phyloP scores from a whole-genome alignment of 1,284 basidiomycete genomes.

The Microbotryum scabiosae region DNA sequence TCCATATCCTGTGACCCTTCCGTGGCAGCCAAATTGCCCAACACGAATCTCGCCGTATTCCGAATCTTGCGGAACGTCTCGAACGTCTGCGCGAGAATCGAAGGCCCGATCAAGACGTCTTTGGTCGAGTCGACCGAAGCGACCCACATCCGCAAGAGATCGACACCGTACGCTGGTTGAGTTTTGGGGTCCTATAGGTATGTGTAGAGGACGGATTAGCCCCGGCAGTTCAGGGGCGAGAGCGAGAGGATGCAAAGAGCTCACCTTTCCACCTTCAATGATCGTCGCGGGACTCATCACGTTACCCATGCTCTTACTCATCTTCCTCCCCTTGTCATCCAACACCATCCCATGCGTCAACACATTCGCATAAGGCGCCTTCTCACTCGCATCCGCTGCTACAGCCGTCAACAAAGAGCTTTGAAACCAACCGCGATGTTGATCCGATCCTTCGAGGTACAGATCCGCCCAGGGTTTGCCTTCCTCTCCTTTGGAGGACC shows the following conservation, averaged over 20 bases:
- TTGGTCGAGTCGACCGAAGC: slow-evolving; percentile 83
- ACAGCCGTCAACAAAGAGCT: slow-evolving; percentile 82
- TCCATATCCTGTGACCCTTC: neutral
- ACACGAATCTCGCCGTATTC: slow-evolving; percentile 79
- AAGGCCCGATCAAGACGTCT: slow-evolving; percentile 77
- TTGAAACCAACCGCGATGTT: slow-evolving; percentile 99
- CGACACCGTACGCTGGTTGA: slow-evolving; percentile 72
- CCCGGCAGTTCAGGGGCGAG: no score
- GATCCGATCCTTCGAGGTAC: slow-evolving; percentile 92
- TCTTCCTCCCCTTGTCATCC: slow-evolving; percentile 85
- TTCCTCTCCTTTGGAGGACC: slow-evolving; percentile 36
- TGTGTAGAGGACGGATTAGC: neutral
- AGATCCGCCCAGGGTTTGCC: slow-evolving; percentile 62
- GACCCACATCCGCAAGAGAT: slow-evolving; percentile 83
- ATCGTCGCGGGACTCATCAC: slow-evolving; percentile 68
- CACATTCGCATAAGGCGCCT: slow-evolving; percentile 65
- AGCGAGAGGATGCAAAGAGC: slow-evolving; percentile 29
- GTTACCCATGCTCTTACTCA: slow-evolving; percentile 97
- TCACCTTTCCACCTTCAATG: slow-evolving; percentile 66
- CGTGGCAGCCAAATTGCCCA: slow-evolving; percentile 62
- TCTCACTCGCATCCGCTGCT: slow-evolving; percentile 44
- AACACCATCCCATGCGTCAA: slow-evolving; percentile 97
- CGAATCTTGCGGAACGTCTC: slow-evolving; percentile 78
- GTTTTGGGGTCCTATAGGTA: slow-evolving; percentile 54
- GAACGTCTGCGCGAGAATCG: slow-evolving; percentile 64